Base-by-base conservation (phyloP, 2,329 filamentous ascomycete species). In the Dothidotthia symphoricarpi region DNA sequence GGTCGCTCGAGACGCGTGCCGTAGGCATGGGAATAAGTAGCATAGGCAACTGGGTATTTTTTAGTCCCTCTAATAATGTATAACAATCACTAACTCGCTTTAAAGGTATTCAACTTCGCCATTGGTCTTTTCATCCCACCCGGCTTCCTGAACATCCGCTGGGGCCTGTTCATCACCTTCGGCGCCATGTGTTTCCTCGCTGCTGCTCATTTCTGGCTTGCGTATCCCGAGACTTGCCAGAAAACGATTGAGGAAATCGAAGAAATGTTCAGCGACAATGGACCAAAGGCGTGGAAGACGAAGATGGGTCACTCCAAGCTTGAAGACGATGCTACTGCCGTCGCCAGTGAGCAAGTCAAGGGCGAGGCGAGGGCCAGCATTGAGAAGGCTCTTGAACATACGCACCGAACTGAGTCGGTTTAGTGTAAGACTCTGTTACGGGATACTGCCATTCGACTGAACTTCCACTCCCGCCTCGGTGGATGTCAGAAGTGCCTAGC, bases 61-160 rank as follows among this genome's bases (percentile, higher is more conserved):
- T n/a, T n/a, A n/a, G n/a, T n/a, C n/a, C n/a, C n/a, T n/a, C n/a
- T n/a, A n/a, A n/a, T n/a, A n/a, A n/a, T n/a, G n/a, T n/a, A n/a
- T n/a, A n/a, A n/a, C n/a, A n/a, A n/a, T n/a, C n/a, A n/a, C 68
- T 81, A 80, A 59, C 80, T 80, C 51, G 77, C 76, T 0, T 63
- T 80, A 10, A 79, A 76, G 60, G n/a, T n/a, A n/a, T n/a, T 81
- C 68, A 82, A 81, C 61, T 81, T 81, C 53, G 78, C 78, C 0
- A 68, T 82, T 10, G 77, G 75, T 24, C 68, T 80, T 27, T 81
- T 78, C 61, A 73, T 78, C 2, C 79, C 78, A 3, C 74, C 77
- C 0, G 77, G 71, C 1, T 79, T 82, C 63, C 63, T 69, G 32
- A 80, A 80, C 56, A 82, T 82, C 57, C 69, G 68, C 16, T 81